phyloP scores from a whole-genome alignment of 805 yeast genomes.

The Scheffersomyces lignosus region DNA sequence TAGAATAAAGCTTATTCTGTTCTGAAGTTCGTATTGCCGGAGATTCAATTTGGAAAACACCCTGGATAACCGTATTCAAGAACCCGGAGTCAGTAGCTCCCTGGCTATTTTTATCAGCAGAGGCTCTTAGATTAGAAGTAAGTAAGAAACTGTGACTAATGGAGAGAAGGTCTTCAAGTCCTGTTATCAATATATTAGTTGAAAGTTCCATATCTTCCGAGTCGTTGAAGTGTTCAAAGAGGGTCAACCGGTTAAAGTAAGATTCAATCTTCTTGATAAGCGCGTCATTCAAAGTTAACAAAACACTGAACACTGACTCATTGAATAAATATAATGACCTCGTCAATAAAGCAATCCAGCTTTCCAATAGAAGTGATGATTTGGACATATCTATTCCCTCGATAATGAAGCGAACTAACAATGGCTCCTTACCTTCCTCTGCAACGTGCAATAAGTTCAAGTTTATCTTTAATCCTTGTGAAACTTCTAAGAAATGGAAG shows the following conservation, averaged over 20 bases:
- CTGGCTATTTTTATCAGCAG: constrained; percentile 11
- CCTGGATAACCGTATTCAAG: constrained; percentile 69
- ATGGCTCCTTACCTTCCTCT: constrained; percentile 29
- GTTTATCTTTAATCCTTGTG: constrained; percentile 28
- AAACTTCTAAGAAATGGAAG: constrained; percentile 26
- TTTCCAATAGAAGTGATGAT: constrained; percentile 42
- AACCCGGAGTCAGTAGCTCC: constrained; percentile 46
- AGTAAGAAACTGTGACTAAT: constrained; percentile 56
- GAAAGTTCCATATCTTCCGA: constrained; percentile 39
- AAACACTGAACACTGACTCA: constrained; percentile 54
- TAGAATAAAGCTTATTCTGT: constrained; percentile 53
- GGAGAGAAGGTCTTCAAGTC: constrained; percentile 65
- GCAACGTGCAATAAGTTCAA: constrained; percentile 31
- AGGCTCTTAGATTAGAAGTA: constrained; percentile 28
- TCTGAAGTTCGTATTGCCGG: constrained; percentile 52
- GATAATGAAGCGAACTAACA: constrained; percentile 45
- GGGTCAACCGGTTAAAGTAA: constrained; percentile 28
- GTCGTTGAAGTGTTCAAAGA: constrained; percentile 11
- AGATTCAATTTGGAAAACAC: constrained; percentile 74
- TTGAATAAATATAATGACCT: constrained; percentile 52
- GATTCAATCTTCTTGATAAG: constrained; percentile 40
- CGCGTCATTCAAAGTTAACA: constrained; percentile 54
- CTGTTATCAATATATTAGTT: constrained; percentile 51
- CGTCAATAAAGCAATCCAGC: constrained; percentile 52
- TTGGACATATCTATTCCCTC: constrained; percentile 48